A percentile compares a stretch with the other conserved stretches of the same genome.
phyloP scores from a whole-genome alignment of 2,329 filamentous ascomycete species.

The Apiospora saccharicola region DNA sequence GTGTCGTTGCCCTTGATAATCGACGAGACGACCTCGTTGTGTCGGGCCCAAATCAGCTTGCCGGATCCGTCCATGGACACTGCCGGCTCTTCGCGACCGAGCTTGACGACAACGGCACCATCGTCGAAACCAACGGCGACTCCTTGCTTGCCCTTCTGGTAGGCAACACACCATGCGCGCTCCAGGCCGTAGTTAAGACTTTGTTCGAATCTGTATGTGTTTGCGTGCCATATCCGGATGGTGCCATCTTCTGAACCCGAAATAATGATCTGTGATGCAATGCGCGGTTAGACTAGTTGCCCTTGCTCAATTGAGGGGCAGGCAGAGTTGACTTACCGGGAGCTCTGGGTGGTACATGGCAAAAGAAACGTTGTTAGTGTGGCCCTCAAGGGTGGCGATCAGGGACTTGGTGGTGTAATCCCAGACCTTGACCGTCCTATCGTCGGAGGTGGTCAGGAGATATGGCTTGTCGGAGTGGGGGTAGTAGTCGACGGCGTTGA shows the following conservation, averaged over 20 bases:
- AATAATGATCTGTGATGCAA: slow-evolving; percentile 72
- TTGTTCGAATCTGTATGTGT: slow-evolving; percentile 95
- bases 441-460: slow-evolving; percentile 94
- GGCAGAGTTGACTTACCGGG: slow-evolving; percentile 51
- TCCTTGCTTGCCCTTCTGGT: slow-evolving; percentile 92
- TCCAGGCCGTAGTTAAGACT: slow-evolving; percentile 96
- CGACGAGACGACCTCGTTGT: slow-evolving; percentile 93
- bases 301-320: background rate
- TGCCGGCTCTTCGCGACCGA: slow-evolving; percentile 95
- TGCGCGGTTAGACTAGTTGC: background rate
- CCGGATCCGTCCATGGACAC: slow-evolving; percentile 97
- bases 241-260: slow-evolving; percentile 98
- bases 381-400: slow-evolving; percentile 94
- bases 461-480: slow-evolving; percentile 81
- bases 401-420: slow-evolving; percentile 98
- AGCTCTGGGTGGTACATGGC: slow-evolving; percentile 97
- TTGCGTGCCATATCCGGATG: slow-evolving; percentile 98
- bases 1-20: slow-evolving; percentile 92
- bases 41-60: slow-evolving; percentile 94
- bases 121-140: slow-evolving; percentile 97
- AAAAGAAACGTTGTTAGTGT: slow-evolving; percentile 98
- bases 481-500: slow-evolving; percentile 96
- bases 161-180: slow-evolving; percentile 96
- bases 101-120: slow-evolving; percentile 96
- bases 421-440: slow-evolving; percentile 97